phyloP scores from a whole-genome alignment of 2,329 filamentous ascomycete species.

The Neofusicoccum cordaticola region DNA sequence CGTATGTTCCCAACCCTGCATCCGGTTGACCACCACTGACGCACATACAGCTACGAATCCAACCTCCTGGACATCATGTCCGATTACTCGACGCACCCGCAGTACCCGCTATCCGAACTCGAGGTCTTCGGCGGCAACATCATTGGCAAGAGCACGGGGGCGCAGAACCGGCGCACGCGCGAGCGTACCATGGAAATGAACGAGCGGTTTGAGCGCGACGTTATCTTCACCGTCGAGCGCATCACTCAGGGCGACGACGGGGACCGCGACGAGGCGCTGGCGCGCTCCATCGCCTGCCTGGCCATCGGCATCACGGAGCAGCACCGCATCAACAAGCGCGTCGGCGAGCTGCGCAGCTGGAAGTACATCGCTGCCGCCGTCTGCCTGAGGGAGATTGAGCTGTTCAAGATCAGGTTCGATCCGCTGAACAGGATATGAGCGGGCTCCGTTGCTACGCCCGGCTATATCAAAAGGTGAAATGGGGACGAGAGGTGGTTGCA shows the following conservation, averaged over 20 bases:
- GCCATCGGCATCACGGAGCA: constrained; percentile 39
- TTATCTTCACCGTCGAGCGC: constrained; percentile 40
- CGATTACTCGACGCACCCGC: constrained; percentile 28
- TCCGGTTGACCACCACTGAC: background rate
- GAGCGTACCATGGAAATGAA: constrained; percentile 35
- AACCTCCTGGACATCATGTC: constrained; percentile 50
- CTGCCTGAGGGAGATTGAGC: constrained; percentile 50
- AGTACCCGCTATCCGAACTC: constrained; percentile 30
- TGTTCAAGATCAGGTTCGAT: constrained; percentile 19
- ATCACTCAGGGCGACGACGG: constrained; percentile 42
- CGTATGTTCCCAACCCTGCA: constrained; percentile 36
- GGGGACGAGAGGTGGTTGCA: background rate
- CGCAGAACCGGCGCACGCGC: constrained; percentile 30
- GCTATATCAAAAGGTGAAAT: background rate
- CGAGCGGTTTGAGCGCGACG: constrained; percentile 42
- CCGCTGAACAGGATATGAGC: constrained; percentile 7
- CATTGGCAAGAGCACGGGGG: constrained; percentile 48
- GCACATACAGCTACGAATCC: constrained; percentile 52
- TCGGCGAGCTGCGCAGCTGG: constrained; percentile 48
- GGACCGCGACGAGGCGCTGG: constrained; percentile 43
- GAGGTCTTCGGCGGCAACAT: constrained; percentile 57
- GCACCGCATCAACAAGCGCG: constrained; percentile 27
- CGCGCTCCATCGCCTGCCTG: constrained; percentile 51
- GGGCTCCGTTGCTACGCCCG: background rate
- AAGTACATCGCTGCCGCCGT: constrained; percentile 52